Evolutionary conservation across 306 rosid genomes (phyloP), one percentile per base, ranked within the genome.

Genomic region (Benincasa hispida): DNA sequence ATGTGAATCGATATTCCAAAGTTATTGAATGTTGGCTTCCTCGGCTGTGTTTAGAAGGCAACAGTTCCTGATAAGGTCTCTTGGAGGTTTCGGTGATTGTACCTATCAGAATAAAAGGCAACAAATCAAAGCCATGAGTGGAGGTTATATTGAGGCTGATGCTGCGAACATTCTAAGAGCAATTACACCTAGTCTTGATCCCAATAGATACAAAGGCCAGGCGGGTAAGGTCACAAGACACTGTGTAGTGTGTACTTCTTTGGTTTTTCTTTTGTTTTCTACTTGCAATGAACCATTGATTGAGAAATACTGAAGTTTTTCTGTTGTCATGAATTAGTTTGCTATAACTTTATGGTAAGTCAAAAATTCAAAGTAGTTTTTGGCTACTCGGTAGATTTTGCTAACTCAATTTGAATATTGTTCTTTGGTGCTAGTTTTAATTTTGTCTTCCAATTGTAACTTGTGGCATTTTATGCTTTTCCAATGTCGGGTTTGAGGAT

Each of bases 151-250:
- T 60, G 97, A 91, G 84, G 93, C 84, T 72, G 92, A 88, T 85
- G 87, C 88, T 76, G 97, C 87, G 83, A 80, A 57, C 68, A 80
- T 89, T 81, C 45, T 91, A 66, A 51, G 88, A 74, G 87, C 88
- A 72, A 89, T 93, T 83, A 93, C 93, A 51, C 98, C 93, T 30
- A 57, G 78, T 60, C 88, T 93, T 85, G 93, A 91, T 83, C 80
- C 74, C 27, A 81, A 79, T 58, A 93, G 85, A 74, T 86, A 93
- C 79, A 93, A 93, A 87, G 96, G 98, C 78, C 93, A 91, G 76
- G 96, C 96, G 76, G 98, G 98, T 93, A 81, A 73, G 81, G 65
- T 66, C 59, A 58, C 27, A 41, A 28, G 6, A 10, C 45, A 14
- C 24, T 6, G 7, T 37, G 37, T 69, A 14, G 17, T 6, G 7